Conservation (phyloP, 345 rosid species). For the Citrus unshiu region DNA sequence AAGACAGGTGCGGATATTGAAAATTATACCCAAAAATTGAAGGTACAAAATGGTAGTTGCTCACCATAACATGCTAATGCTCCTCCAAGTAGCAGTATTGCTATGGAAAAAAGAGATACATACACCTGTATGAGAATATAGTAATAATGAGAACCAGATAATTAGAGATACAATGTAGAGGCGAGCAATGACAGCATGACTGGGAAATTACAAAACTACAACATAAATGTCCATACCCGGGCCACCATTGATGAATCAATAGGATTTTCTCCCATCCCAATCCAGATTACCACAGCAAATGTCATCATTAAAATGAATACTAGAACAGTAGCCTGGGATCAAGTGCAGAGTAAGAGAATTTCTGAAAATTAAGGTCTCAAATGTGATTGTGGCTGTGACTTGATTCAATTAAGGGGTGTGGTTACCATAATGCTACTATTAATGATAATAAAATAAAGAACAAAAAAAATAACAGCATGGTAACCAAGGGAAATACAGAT, state of each 20-base stretch:
- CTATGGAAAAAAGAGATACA: slow-evolving; percentile 38
- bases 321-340: slow-evolving; percentile 40
- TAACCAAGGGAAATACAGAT: not conserved
- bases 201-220: slow-evolving; percentile 7
- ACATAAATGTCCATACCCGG: slow-evolving; percentile 35
- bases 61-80: slow-evolving; percentile 62
- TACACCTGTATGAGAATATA: slow-evolving; percentile 42
- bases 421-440: no score
- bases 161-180: not conserved
- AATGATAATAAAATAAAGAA: no score
- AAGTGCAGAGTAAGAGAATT: slow-evolving; percentile 2
- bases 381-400: not conserved
- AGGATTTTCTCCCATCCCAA: slow-evolving; percentile 40
- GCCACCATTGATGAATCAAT: slow-evolving; percentile 44
- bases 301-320: slow-evolving; percentile 41
- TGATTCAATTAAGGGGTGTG: no score
- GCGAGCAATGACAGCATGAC: not conserved
- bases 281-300: slow-evolving; percentile 53
- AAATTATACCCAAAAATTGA: not conserved
- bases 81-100: slow-evolving; percentile 45
- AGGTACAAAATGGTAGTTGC: slow-evolving; percentile 10
- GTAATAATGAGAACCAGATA: slow-evolving; percentile 1
- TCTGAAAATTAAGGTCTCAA: not conserved
- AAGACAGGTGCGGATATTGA: not conserved
- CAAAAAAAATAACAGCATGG: not conserved